Evolutionary conservation across 2,329 filamentous ascomycete species (phyloP), one percentile per base, ranked within the genome.

Genomic region (Monosporascus sp.): DNA sequence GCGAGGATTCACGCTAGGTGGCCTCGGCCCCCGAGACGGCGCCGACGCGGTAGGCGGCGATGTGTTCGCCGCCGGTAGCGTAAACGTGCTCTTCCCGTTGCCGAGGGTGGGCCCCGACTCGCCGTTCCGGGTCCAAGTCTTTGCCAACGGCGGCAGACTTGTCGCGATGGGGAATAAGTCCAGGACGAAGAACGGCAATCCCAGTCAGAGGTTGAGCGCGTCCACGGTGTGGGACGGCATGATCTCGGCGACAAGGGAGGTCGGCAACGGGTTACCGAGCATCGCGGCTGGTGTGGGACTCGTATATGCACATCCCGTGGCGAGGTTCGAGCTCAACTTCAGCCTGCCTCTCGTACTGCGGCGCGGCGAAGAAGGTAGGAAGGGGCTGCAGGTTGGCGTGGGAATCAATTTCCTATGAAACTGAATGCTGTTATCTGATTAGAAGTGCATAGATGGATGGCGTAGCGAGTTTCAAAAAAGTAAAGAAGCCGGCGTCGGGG

Each of bases 251-350:
- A 66, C 96, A 14, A 77, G 76, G 5, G 87, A 93, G 56, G 73
- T 97, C 17, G 76, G 79, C 20, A 87, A 85, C 50, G 90, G 89
- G 4, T 71, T 91, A 27, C 94, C 94, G 0, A 97, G 90, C 67
- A 77, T 91, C 36, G 88, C 93, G 2, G 93, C 90, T 1, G 94
- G 94, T 25, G 74, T 97, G 14, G 94, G 94, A 0, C 75, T 99
- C 22, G 92, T 99, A 1, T 99, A 99, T 68, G 94, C 92, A 3
- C 93, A 97, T 66, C 92, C 92, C 0, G 87, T 93, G 20, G 94
- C 94, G 11, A 78, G 94, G 52, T 97, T 99, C 59, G 94, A 99
- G 75, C 77, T 99, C 61, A 99, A 99, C 72, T 96, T 99, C 69
- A 91, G 89, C 63, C 71, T 99, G 60, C 94, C 94, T 1, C 70